phyloP scores from a whole-genome alignment of 225 moss, liverwort and hornwort species.

The Neckera pumila region DNA sequence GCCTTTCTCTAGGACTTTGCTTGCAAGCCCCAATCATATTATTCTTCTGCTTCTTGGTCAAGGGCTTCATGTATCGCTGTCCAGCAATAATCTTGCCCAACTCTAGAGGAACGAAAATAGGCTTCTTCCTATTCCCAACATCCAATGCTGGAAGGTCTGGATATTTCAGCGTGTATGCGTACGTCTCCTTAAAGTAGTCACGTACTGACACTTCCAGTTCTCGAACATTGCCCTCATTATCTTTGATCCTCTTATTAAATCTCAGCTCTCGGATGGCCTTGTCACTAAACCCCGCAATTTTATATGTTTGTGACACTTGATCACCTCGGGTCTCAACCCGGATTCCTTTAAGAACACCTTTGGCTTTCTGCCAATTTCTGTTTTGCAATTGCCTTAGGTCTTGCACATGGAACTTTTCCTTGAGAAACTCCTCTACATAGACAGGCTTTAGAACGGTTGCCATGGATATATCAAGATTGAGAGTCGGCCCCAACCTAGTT shows the following conservation, averaged over 20 bases:
- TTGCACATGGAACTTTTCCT: conserved; percentile 30
- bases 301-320: conserved; percentile 22
- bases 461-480: conserved; percentile 73
- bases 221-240: neutral
- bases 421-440: conserved; percentile 31
- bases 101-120: conserved; percentile 8
- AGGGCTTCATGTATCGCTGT: conserved; percentile 42
- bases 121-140: conserved; percentile 32
- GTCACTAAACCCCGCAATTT: conserved; percentile 55
- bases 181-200: conserved; percentile 15
- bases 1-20: conserved; percentile 45
- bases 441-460: conserved; percentile 65
- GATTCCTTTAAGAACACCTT: conserved; percentile 41
- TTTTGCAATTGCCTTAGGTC: conserved; percentile 18
- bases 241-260: conserved; percentile 6
- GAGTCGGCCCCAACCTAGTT: conserved; percentile 38
- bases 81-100: conserved; percentile 20
- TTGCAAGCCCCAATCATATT: conserved; percentile 15
- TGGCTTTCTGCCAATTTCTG: conserved; percentile 57
- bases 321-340: conserved; percentile 38
- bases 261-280: conserved; percentile 23
- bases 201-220: conserved; percentile 19
- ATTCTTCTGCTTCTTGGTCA: conserved; percentile 5
- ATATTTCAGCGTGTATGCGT: conserved; percentile 1
- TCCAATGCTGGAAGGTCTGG: conserved; percentile 24